These are phyloP conservation scores for Rhizomucor miehei DNA, from an alignment of 371 early-diverging fungal genomes.

Conservation along the genomic window DNA sequence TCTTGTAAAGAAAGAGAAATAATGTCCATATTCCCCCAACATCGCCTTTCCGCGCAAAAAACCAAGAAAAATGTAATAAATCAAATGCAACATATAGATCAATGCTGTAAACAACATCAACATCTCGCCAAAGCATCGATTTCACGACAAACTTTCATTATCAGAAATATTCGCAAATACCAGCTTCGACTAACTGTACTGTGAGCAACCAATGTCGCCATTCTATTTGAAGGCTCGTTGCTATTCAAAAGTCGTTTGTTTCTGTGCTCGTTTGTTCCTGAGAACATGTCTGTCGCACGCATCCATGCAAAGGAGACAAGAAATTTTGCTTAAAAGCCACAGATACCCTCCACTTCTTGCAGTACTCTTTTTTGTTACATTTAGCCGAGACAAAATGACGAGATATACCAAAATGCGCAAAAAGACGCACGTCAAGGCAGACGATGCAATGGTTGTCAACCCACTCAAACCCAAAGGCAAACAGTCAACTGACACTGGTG, in stretches of 20 bases:
- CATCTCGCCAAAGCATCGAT: too few species aligned
- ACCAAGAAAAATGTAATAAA: not conserved
- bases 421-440: constrained; percentile 59
- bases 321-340: not conserved
- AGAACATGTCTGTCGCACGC: too few species aligned
- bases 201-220: too few species aligned
- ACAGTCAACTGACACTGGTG: not conserved
- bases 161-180: too few species aligned
- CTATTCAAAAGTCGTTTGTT: too few species aligned
- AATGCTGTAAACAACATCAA: too few species aligned
- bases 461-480: constrained; percentile 49
- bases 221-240: too few species aligned
- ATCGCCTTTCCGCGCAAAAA: not conserved
- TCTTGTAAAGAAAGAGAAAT: not conserved
- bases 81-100: not conserved
- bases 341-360: not conserved
- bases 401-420: constrained; percentile 61
- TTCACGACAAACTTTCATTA: too few species aligned
- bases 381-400: constrained; percentile 40
- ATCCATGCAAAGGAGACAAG: too few species aligned
- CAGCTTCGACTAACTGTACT: too few species aligned
- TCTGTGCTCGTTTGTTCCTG: too few species aligned
- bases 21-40: too few species aligned
- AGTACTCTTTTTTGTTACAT: not conserved
- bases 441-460: constrained; percentile 48